A percentile compares a stretch with the other conserved stretches of the same genome.
These are phyloP conservation scores for Viola pubescens DNA, from an alignment of 441 rosid genomes.

Conservation along the genomic window DNA sequence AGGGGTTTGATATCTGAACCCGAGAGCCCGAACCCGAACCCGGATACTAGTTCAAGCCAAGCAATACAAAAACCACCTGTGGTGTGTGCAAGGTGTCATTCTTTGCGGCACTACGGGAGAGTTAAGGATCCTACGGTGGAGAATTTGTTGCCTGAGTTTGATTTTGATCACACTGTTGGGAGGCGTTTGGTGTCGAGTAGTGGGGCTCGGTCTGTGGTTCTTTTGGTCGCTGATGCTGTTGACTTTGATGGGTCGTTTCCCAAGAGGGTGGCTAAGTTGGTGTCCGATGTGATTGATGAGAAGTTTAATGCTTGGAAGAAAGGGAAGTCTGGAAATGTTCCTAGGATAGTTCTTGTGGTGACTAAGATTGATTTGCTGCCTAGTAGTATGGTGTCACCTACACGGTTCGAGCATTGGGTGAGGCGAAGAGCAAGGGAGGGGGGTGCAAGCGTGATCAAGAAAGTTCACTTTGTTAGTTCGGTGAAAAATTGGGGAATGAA, in stretches of 20 bases:
- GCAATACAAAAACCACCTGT: constrained; percentile 30
- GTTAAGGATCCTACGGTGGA: constrained; percentile 78
- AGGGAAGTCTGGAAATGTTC: constrained; percentile 72
- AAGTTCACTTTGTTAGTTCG: constrained; percentile 77
- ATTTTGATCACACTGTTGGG: constrained; percentile 77
- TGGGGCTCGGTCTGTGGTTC: constrained; percentile 69
- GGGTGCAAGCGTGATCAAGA: constrained; percentile 58
- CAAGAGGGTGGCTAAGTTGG: constrained; percentile 59
- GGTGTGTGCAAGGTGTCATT: constrained; percentile 85
- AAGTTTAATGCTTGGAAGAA: constrained; percentile 68
- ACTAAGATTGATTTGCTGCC: constrained; percentile 87
- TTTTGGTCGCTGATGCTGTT: constrained; percentile 78
- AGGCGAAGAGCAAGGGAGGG: constrained; percentile 78
- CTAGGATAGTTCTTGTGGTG: constrained; percentile 70
- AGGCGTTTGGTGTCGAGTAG: constrained; percentile 49
- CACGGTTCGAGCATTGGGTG: constrained; percentile 72
- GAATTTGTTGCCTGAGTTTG: constrained; percentile 88
- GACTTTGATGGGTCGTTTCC: constrained; percentile 94
- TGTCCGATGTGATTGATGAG: constrained; percentile 61
- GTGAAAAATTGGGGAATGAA: constrained; percentile 80
- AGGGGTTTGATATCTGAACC: constrained; percentile 41
- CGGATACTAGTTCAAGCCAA: constrained; percentile 1
- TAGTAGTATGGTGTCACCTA: constrained; percentile 49
- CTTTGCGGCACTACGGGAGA: constrained; percentile 76
- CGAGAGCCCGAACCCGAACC: constrained; percentile 16